Evolutionary conservation across 2,329 filamentous ascomycete species (phyloP), one percentile per base, ranked within the genome.

Genomic region (Aspergillus calidoustus): DNA sequence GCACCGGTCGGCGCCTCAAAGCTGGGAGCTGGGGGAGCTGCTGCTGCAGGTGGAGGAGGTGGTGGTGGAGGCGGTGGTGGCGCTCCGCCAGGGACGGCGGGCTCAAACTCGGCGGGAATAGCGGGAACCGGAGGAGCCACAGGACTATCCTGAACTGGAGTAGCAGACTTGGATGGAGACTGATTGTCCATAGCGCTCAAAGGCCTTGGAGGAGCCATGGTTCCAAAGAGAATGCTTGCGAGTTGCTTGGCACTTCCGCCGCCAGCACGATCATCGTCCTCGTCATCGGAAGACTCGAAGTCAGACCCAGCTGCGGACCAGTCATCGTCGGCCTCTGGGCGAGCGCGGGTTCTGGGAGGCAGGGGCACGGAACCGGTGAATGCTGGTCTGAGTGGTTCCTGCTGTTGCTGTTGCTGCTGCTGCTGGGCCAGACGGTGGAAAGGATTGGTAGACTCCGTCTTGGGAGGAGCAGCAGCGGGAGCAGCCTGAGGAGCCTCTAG

Each of bases 171-270:
- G 28, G 79, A 79, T 44, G 82, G 76, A 60, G 79, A 82, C 69
- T 91, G 91, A 67, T 91, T 88, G 58, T 91, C 92, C 76, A 91
- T 88, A 7, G 92, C 90, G 22, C 92, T 96, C 49, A 97, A 80
- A 31, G 94, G 93, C 55, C 94, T 88, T 15, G 95, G 94, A 44
- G 95, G 94, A 9, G 87, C 94, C 93, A 99, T 98, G 55, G 93
- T 97, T 62, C 95, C 94, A 75, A 99, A 99, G 22, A 99, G 84
- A 63, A 97, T 95, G 7, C 92, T 96, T 17, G 95, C 95, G 43
- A 99, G 86, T 70, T 97, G 92, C 63, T 96, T 95, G 53, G 95
- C 95, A 68, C 88, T 92, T 62, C 90, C 89, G 58, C 92, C 92
- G 54, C 91, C 91, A 19, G 91, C 89, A 9, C 89, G 86, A 57